Base-by-base conservation (phyloP, 345 rosid genomes). In the Euphorbia peplus region DNA sequence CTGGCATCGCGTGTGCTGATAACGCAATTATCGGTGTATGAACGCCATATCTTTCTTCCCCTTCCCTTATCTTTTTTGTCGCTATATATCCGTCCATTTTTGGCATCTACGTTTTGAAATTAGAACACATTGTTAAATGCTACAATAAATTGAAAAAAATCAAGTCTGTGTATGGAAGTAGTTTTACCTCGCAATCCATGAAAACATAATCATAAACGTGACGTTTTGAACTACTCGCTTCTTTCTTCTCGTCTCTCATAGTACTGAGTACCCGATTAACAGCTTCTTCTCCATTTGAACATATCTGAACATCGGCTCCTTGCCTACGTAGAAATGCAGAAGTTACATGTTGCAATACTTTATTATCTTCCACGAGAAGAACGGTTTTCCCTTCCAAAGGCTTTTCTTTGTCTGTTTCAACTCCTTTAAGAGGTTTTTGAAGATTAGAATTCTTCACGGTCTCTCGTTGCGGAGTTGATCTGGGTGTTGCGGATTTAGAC, bases 121-220 rank as follows among this genome's bases (percentile, higher is more conserved):
- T n/a, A n/a, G 18, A 3, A 10, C 21, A 8, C 21, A 51, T 29
- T 2, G 24, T 47, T n/a, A 19, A 28, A 44, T 32, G 37, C 37
- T 32, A 51, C 39, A 3, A 29, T 47, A 19, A 19, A 28, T 8
- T 16, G 14, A 44, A 44, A 2, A 0, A 6, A 44, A 44, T 44
- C 50, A 44, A 44, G 50, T 12, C 14, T 15, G 14, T 44, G 12
- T 10, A n/a, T 19, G 14, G 12, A 52, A n/a, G n/a, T n/a, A n/a
- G 21, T 14, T 37, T 71, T 83, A 91, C 96, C 95, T 89, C 77
- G 53, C 95, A 91, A 39, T 93, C 98, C 97, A 93, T 93, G 67
- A 95, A 64, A 60, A 95, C 79, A 72, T 64, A 85, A 68, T 89
- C 90, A 55, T 82, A 89, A 14, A 89, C 95, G 48, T 73, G 77